Evolutionary conservation across 768 basidiomycete genomes (phyloP), one percentile per base, ranked within the genome.

Genomic region (Lactarius hatsudake): DNA sequence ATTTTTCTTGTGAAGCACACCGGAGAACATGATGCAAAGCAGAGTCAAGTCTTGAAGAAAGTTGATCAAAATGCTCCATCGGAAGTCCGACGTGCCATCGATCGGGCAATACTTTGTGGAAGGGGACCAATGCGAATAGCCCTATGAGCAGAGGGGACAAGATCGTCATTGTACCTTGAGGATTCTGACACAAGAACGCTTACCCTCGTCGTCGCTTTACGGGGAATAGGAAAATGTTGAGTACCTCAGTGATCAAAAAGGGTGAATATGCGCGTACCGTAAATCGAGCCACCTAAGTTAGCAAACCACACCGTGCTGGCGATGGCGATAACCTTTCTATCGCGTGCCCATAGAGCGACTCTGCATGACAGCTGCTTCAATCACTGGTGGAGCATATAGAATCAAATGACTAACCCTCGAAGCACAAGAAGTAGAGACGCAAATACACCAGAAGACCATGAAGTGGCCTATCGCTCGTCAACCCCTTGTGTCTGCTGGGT

Each of bases 391-490:
- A 20, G 10, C 10, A n/a, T 34, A 40, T 28, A 26, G 42, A 15
- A 5, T 36, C 5, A 4, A 8, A 15, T 34, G 20, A 61, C 64
- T n/a, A 13, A 69, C 68, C 65, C 65, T 3, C 68, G 68, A 38
- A 69, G 68, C 34, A 62, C 68, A 15, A 69, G 64, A 36, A 67
- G 64, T 20, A 66, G 45, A 13, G 68, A 69, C 6, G 68, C 54
- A 54, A 67, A 30, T 13, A 57, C 55, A 17, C 38, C 57, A 28
- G 68, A 40, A 10, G 61, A 57, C 64, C 65, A 67, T 6, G 68
- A 67, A 4, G 48, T 62, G 32, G 58, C 58, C 66, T 67, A 54
- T n/a, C 36, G 30, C 40, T 42, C 1, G 43, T 66, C 59, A 66
- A 40, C 32, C 12, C 20, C 5, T 23, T 17, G 48, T 5, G 12